Percentiles rank a stretch among this genome's conserved stretches.
These are phyloP conservation scores for Skeletonema menzelii DNA, from an alignment of 108 stramenopile species.

Conservation along the genomic window DNA sequence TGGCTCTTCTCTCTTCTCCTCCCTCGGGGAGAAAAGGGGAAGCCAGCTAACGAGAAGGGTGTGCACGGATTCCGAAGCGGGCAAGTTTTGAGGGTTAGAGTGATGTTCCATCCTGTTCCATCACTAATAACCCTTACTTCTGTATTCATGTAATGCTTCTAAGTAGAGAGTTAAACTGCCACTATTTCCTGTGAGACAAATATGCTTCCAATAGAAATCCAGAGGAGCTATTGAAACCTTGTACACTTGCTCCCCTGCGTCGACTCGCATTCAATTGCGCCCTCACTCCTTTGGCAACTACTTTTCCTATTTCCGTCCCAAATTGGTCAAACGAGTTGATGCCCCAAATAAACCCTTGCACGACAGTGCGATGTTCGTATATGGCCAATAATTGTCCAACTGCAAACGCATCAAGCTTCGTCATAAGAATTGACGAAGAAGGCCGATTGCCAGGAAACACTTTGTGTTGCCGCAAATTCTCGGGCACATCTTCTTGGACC, in stretches of 20 bases:
- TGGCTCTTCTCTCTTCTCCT: too few relatives aligned
- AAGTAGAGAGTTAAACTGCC: background rate
- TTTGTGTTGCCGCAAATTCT: slow-evolving; percentile 85
- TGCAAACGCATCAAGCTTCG: slow-evolving; percentile 81
- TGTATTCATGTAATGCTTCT: too few relatives aligned
- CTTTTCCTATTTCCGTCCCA: slow-evolving; percentile 93
- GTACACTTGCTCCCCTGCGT: slow-evolving; percentile 78
- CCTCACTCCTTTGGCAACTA: slow-evolving; percentile 75
- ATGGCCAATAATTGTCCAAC: slow-evolving; percentile 94
- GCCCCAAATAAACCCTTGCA: slow-evolving; percentile 98
- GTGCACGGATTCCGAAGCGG: too few relatives aligned
- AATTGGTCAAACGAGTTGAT: slow-evolving; percentile 98
- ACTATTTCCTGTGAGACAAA: slow-evolving; percentile 64
- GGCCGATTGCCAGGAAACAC: slow-evolving; percentile 98
- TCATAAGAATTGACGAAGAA: slow-evolving; percentile 83
- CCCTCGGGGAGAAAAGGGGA: too few relatives aligned
- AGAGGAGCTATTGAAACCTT: slow-evolving; percentile 87
- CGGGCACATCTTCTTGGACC: slow-evolving; percentile 88
- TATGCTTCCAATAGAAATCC: slow-evolving; percentile 78
- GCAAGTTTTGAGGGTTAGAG: too few relatives aligned
- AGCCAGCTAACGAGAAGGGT: too few relatives aligned
- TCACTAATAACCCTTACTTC: too few relatives aligned
- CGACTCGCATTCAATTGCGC: slow-evolving; percentile 68
- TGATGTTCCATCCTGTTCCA: too few relatives aligned
- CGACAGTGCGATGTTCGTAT: slow-evolving; percentile 97